Percentiles rank a stretch among this genome's conserved stretches.
These are phyloP conservation scores for Acacia melanoxylon DNA, from an alignment of 306 rosid species.

Conservation along the genomic window DNA sequence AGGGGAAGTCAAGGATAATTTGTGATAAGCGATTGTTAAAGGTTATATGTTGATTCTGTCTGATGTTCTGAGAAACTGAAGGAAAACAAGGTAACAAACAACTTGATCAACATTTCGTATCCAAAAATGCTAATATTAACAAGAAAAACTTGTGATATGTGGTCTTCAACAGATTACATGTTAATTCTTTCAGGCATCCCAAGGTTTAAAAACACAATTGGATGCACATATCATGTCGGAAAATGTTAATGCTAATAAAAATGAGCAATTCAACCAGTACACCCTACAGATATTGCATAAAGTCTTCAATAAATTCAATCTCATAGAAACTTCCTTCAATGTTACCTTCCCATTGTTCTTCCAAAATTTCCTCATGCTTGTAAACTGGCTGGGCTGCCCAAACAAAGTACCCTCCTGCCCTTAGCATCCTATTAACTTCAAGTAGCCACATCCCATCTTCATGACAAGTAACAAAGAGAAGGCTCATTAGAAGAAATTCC, in stretches of 20 bases:
- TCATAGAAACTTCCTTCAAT: conserved; percentile 14
- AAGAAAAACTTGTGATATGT: background rate
- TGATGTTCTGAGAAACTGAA: background rate
- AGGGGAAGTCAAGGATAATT: conserved; percentile 6
- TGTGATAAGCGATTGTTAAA: background rate
- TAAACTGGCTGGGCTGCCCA: conserved; percentile 99
- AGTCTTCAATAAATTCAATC: conserved; percentile 22
- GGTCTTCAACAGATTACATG: background rate
- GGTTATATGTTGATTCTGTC: background rate
- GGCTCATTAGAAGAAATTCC: conserved; percentile 30
- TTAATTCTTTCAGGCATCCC: background rate
- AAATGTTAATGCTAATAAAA: background rate
- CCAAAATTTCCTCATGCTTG: conserved; percentile 86
- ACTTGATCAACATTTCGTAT: background rate
- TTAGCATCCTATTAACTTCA: conserved; percentile 91
- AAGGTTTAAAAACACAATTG: background rate
- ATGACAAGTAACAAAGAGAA: conserved; percentile 36
- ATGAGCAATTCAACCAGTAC: conserved; percentile 12
- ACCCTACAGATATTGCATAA: background rate
- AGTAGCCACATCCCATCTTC: conserved; percentile 94
- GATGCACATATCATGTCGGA: background rate
- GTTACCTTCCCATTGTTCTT: conserved; percentile 96
- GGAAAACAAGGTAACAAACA: background rate
- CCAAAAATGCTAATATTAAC: background rate
- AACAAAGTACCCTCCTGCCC: conserved; percentile 95